These are phyloP conservation scores for Clavispora vitiphila DNA, from an alignment of 805 yeast species.

Conservation along the genomic window DNA sequence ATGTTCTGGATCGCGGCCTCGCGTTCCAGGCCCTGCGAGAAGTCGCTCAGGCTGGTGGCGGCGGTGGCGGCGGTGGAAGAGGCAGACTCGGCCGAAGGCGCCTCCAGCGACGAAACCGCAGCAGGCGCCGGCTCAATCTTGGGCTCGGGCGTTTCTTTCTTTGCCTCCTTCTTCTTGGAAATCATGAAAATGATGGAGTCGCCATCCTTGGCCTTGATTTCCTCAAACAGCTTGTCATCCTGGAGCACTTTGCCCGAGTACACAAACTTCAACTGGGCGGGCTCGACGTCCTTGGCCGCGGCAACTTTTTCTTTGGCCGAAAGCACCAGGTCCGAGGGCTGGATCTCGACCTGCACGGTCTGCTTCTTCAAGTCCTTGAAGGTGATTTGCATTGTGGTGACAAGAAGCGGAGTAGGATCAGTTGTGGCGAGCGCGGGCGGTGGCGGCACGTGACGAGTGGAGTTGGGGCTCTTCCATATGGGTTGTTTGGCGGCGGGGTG, in stretches of 20 bases:
- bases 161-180: conserved; percentile 37
- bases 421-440: conserved; percentile 5
- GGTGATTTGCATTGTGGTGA: conserved; percentile 58
- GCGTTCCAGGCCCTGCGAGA: conserved; percentile 74
- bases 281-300: conserved; percentile 59
- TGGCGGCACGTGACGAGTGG: background rate
- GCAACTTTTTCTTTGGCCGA: conserved; percentile 75
- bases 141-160: conserved; percentile 10
- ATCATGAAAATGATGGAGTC: conserved; percentile 94
- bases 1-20: conserved; percentile 76
- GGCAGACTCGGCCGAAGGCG: background rate
- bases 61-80: background rate
- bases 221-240: conserved; percentile 70
- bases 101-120: too few relatives aligned
- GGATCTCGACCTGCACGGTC: conserved; percentile 75
- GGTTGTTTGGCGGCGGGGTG: too few relatives aligned
- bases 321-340: conserved; percentile 53
- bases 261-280: conserved; percentile 77
- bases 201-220: conserved; percentile 72
- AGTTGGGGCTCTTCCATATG: too few relatives aligned
- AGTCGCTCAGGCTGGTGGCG: conserved; percentile 32
- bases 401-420: background rate
- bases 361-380: conserved; percentile 93
- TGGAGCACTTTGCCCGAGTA: conserved; percentile 87
- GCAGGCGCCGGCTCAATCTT: conserved; percentile 18